Percentiles rank a stretch among this genome's conserved stretches.
Conservation (phyloP, 2,329 filamentous ascomycete species). For the Colletotrichum trifolii region DNA sequence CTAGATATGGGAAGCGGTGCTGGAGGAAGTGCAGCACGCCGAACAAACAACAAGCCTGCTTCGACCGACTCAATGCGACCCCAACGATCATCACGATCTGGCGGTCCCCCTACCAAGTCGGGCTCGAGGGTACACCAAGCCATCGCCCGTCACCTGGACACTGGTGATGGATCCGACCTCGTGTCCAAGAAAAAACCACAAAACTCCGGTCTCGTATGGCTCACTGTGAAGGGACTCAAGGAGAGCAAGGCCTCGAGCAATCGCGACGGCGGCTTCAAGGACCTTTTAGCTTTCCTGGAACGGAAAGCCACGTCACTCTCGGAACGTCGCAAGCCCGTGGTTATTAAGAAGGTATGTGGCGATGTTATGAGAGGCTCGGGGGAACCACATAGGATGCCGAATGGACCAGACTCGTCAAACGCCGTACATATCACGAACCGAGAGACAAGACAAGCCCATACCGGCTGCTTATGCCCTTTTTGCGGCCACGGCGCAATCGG, state of each 20-base stretch:
- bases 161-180: slow-evolving; percentile 35
- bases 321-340: slow-evolving; percentile 60
- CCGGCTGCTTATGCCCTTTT: slow-evolving; percentile 51
- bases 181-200: slow-evolving; percentile 37
- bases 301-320: slow-evolving; percentile 70
- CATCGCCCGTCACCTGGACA: slow-evolving; percentile 34
- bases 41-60: slow-evolving; percentile 46
- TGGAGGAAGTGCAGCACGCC: slow-evolving; percentile 41
- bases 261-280: slow-evolving; percentile 72
- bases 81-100: slow-evolving; percentile 44
- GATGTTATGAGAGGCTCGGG: slow-evolving; percentile 45
- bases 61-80: slow-evolving; percentile 44
- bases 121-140: slow-evolving; percentile 38
- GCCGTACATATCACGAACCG: slow-evolving; percentile 41
- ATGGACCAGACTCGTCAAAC: slow-evolving; percentile 51
- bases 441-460: slow-evolving; percentile 51
- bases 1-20: slow-evolving; percentile 64
- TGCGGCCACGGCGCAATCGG: slow-evolving; percentile 41
- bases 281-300: slow-evolving; percentile 76
- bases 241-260: slow-evolving; percentile 76
- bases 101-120: slow-evolving; percentile 32
- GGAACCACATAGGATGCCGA: slow-evolving; percentile 41
- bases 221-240: slow-evolving; percentile 71
- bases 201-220: slow-evolving; percentile 38
- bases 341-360: slow-evolving; percentile 82